A percentile compares a stretch with the other conserved stretches of the same genome.
These are phyloP conservation scores for Aspergillus funiculosus DNA, from an alignment of 495 filamentous ascomycete genomes.

Conservation along the genomic window DNA sequence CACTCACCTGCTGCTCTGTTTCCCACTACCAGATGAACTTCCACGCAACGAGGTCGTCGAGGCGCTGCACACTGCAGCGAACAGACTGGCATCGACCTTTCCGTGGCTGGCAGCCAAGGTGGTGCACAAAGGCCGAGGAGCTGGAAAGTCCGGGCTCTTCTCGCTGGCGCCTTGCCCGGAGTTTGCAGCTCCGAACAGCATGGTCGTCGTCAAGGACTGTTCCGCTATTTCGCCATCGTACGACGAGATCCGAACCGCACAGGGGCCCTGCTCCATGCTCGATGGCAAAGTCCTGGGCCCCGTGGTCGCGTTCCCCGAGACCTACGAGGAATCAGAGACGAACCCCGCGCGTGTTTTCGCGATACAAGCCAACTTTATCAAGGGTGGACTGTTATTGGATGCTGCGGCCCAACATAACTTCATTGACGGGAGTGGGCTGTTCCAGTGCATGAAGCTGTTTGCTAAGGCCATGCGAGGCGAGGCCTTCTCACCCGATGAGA, in stretches of 20 bases:
- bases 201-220: neutral
- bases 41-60: neutral
- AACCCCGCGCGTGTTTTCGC: neutral
- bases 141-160: neutral
- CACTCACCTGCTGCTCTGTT: neutral
- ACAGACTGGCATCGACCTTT: neutral
- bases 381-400: constrained; percentile 22
- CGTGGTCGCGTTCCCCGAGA: neutral
- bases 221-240: neutral
- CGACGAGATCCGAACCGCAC: neutral
- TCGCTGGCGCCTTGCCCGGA: neutral
- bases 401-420: constrained; percentile 30
- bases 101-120: neutral
- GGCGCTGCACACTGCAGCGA: neutral
- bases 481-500: neutral
- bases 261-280: neutral
- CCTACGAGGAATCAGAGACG: neutral
- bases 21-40: neutral
- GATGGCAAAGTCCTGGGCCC: neutral
- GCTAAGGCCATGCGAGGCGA: constrained; percentile 18
- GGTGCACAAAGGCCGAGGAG: neutral
- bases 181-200: neutral
- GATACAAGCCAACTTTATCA: constrained; percentile 31
- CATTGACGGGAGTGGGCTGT: constrained; percentile 25
- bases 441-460: constrained; percentile 22